These are phyloP conservation scores for Exutisphaerella laricina DNA, from an alignment of 2,329 filamentous ascomycete genomes.

Conservation along the genomic window DNA sequence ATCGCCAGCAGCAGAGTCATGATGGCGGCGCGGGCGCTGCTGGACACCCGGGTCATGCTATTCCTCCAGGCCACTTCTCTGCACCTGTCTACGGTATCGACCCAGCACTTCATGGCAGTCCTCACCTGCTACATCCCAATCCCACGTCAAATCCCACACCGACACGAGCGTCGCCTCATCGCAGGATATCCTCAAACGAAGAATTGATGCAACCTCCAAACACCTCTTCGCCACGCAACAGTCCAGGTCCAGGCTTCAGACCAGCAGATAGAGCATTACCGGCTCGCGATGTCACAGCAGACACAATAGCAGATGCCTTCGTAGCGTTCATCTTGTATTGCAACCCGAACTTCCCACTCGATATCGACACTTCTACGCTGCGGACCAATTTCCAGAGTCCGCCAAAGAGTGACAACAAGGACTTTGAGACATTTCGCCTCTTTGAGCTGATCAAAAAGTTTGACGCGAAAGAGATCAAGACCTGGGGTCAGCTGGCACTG, in stretches of 20 bases:
- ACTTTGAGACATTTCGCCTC: constrained; percentile 70
- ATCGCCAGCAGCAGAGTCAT: constrained; percentile 17
- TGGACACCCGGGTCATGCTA: constrained; percentile 18
- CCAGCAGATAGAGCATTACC: constrained; percentile 56
- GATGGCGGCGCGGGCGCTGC: constrained; percentile 22
- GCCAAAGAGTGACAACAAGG: constrained; percentile 82
- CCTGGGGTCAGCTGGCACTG: constrained; percentile 82
- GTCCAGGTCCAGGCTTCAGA: constrained; percentile 25
- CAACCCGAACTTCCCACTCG: constrained; percentile 72
- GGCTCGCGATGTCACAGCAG: constrained; percentile 59
- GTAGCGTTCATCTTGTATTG: constrained; percentile 82
- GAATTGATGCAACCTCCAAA: constrained; percentile 24
- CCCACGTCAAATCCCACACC: background rate
- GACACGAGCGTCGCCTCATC: constrained; percentile 9
- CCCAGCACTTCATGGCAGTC: constrained; percentile 21
- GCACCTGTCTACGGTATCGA: constrained; percentile 26
- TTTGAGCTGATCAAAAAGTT: constrained; percentile 74
- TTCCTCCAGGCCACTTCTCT: constrained; percentile 21
- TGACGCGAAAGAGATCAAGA: constrained; percentile 79
- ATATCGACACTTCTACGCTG: constrained; percentile 64
- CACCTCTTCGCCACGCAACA: constrained; percentile 18
- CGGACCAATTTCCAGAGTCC: constrained; percentile 71
- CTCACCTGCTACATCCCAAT: constrained; percentile 18
- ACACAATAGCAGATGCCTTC: constrained; percentile 74
- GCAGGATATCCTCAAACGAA: constrained; percentile 16